These are phyloP conservation scores for Postia placenta DNA, from an alignment of 768 basidiomycete genomes.

Conservation along the genomic window DNA sequence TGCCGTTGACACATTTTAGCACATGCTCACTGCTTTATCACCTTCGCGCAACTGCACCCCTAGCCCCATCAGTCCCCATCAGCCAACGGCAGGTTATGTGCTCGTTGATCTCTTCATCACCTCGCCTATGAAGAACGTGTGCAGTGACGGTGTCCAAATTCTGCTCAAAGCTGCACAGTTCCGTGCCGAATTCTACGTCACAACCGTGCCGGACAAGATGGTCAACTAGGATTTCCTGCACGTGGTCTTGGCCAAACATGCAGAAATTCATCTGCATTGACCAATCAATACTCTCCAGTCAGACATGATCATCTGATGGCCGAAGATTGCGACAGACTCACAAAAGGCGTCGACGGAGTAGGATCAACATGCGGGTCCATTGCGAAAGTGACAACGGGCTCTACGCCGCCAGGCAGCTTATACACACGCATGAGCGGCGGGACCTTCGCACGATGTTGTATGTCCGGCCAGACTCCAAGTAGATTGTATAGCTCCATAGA, in stretches of 20 bases:
- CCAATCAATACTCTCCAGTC: background rate
- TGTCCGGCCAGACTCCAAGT: too few relatives aligned
- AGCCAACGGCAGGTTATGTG: conserved; percentile 26
- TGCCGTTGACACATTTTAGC: background rate
- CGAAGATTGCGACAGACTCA: background rate
- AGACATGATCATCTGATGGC: background rate
- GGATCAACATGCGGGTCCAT: background rate
- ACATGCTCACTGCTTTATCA: too few relatives aligned
- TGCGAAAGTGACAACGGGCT: conserved; percentile 4
- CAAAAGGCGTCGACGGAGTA: conserved; percentile 14
- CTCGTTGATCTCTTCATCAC: conserved; percentile 23
- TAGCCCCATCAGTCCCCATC: conserved; percentile 38
- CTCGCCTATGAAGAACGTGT: conserved; percentile 12
- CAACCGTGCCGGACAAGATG: conserved; percentile 19
- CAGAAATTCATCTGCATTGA: background rate
- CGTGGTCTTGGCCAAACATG: conserved; percentile 12
- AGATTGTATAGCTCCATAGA: conserved; percentile 13
- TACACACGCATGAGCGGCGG: conserved; percentile 9
- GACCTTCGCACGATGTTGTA: too few relatives aligned
- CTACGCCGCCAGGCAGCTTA: conserved; percentile 12
- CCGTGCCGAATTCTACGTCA: conserved; percentile 30
- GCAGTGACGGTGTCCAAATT: conserved; percentile 24
- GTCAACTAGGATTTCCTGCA: conserved; percentile 26
- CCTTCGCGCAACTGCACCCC: conserved; percentile 13
- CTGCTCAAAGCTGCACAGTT: conserved; percentile 30